These are phyloP conservation scores for Coemansia sp. DNA, from an alignment of 192 early-diverging fungal genomes.

Conservation along the genomic window DNA sequence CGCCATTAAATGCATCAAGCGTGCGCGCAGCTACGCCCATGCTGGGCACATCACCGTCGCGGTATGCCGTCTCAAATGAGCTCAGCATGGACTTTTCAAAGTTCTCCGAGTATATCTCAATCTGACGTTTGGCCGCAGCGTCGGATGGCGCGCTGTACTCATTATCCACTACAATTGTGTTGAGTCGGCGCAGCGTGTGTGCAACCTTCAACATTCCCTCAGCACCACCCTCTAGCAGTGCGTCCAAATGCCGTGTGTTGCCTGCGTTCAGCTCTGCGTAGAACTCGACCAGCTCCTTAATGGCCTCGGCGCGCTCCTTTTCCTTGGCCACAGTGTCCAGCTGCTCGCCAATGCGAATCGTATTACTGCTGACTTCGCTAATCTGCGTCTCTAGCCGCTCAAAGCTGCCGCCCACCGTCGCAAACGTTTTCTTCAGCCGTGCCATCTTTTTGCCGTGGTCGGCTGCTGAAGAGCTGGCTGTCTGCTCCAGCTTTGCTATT, in stretches of 20 bases:
- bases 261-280: conserved; percentile 89
- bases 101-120: conserved; percentile 90
- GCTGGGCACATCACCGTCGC: conserved; percentile 62
- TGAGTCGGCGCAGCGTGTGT: conserved; percentile 77
- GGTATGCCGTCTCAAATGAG: conserved; percentile 84
- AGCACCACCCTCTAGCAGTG: conserved; percentile 65
- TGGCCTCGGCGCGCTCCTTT: conserved; percentile 78
- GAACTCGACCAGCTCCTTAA: conserved; percentile 88
- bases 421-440: conserved; percentile 77
- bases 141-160: conserved; percentile 43
- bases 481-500: conserved; percentile 82
- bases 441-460: conserved; percentile 73
- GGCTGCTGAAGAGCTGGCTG: conserved; percentile 68
- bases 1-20: conserved; percentile 93
- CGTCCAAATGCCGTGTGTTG: conserved; percentile 68
- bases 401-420: conserved; percentile 83
- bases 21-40: conserved; percentile 80
- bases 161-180: conserved; percentile 60
- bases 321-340: conserved; percentile 95
- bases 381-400: conserved; percentile 85
- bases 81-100: conserved; percentile 87
- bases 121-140: conserved; percentile 70
- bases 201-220: conserved; percentile 90
- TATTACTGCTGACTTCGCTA: conserved; percentile 90
- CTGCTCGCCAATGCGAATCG: conserved; percentile 97